These are phyloP conservation scores for Planoprotostelium fungivorum DNA, from an alignment of 78 protist genomes.

Conservation along the genomic window DNA sequence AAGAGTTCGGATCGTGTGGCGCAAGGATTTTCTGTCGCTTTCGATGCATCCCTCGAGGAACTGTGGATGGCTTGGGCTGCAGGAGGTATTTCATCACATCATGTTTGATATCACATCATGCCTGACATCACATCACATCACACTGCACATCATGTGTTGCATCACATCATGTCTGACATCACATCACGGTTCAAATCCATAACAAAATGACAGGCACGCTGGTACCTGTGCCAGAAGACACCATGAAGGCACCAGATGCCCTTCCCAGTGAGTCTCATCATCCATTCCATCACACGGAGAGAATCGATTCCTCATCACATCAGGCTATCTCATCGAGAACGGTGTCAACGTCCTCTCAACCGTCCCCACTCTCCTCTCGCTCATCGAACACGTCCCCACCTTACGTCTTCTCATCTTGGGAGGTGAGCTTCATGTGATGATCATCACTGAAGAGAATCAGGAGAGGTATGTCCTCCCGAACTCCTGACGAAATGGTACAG, in stretches of 20 bases:
- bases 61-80: neutral
- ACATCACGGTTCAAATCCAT: too few species aligned
- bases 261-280: neutral
- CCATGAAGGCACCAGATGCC: neutral
- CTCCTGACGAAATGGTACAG: neutral
- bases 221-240: neutral
- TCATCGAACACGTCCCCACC: neutral
- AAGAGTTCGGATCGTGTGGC: neutral
- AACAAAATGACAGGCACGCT: neutral
- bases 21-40: neutral
- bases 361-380: neutral
- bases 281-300: neutral
- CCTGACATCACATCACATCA: too few species aligned
- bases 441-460: neutral
- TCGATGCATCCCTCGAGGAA: neutral
- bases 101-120: too few species aligned
- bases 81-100: neutral
- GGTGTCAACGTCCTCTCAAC: neutral
- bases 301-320: too few species aligned
- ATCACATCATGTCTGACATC: neutral
- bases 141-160: neutral
- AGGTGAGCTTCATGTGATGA: neutral
- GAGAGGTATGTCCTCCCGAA: neutral
- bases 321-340: neutral
- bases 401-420: neutral